Base-by-base conservation (phyloP, 257 asterid genomes). In the Rhazya stricta region DNA sequence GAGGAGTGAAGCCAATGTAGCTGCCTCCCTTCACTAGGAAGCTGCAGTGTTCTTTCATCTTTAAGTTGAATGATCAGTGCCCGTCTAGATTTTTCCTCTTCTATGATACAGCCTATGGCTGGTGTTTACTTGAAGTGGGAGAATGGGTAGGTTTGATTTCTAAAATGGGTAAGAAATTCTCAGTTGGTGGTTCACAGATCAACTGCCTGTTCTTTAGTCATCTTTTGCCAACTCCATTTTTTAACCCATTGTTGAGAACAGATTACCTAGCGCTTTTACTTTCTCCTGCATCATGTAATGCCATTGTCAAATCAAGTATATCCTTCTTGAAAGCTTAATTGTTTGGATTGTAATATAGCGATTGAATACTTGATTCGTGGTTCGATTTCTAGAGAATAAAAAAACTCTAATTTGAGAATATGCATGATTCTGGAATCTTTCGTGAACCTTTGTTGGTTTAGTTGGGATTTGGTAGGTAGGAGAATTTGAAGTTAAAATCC, bases 181-280 rank as follows among this genome's bases (percentile, higher is more conserved):
- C 45, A 32, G 48, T 74, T 74, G 60, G 32, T 81, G 67, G 79
- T 39, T 66, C 61, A 56, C 74, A 43, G 67, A 67, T 53, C 83
- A 80, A 54, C 80, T 74, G 72, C 78, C 77, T 41, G 29, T 57
- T 42, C 50, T 57, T 61, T 69, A 34, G 75, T 76, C 84, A 67
- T 58, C 76, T 76, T 37, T 80, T 67, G 60, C 42, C 69, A 53
- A 42, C 71, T 67, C 42, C 72, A 68, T 57, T 58, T n/a, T 73
- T 80, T 43, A 34, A 48, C 45, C 39, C 71, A 41, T 41, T 39
- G 69, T 76, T 60, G 76, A 72, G 57, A 69, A 46, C 76, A 74
- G 84, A 70, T 80, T 71, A 77, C 82, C 84, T 54, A 77, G 51
- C 69, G 48, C 67, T 70, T 73, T 54, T 76, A 69, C 78, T 53